These are phyloP conservation scores for Dictyostelium intermedium DNA, from an alignment of 78 protist species.

Conservation along the genomic window DNA sequence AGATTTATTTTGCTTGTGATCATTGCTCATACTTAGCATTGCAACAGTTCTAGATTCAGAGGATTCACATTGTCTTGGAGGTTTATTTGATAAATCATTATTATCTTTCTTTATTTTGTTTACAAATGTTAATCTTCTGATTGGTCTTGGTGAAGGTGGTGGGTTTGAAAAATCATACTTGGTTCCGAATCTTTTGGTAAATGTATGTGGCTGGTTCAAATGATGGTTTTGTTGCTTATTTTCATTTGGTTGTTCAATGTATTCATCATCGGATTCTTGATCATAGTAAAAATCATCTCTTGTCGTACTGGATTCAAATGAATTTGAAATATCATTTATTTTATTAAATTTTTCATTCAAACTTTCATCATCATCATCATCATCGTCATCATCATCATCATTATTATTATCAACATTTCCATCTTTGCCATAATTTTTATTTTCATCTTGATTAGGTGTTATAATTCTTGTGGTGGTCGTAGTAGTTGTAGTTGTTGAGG, in stretches of 20 bases:
- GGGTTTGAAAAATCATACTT: slow-evolving; percentile 38
- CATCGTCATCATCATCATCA: neutral
- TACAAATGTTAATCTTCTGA: slow-evolving; percentile 27
- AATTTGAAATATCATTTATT: slow-evolving; percentile 4
- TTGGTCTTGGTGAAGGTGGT: slow-evolving; percentile 51
- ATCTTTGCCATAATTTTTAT: too few species aligned
- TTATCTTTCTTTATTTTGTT: slow-evolving; percentile 13
- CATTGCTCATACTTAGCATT: neutral
- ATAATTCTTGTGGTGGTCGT: neutral
- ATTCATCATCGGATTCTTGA: neutral
- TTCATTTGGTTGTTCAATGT: neutral
- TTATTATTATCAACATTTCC: neutral
- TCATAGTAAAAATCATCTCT: neutral
- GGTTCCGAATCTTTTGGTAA: neutral
- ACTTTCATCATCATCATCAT: neutral
- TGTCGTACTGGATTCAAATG: neutral
- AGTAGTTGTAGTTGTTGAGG: neutral
- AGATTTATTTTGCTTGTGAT: neutral
- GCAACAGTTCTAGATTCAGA: neutral
- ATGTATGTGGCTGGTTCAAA: neutral
- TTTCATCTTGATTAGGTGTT: neutral
- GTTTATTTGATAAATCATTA: neutral
- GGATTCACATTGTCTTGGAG: neutral
- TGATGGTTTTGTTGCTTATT: neutral
- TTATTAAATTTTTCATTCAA: neutral